Evolutionary conservation across 2,329 filamentous ascomycete genomes (phyloP), one percentile per base, ranked within the genome.

Genomic region (Hysterium pulicare): DNA sequence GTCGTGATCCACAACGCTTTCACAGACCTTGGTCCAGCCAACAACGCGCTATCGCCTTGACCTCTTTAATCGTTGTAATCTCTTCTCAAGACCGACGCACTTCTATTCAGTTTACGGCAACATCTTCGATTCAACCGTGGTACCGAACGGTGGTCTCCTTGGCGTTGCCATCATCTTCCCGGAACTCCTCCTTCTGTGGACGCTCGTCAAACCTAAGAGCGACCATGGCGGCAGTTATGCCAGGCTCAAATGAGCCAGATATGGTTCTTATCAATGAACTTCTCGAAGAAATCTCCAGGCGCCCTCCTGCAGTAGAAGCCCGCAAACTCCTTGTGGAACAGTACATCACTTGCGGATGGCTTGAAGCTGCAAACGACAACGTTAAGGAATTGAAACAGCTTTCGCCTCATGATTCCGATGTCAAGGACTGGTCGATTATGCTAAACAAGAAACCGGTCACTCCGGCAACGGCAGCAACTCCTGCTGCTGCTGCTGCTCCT

Each of bases 301-400:
- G 53, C 35, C 51, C 61, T 15, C 59, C 61, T 6, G 59, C 59
- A 7, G 48, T 64, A 24, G 36, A 33, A 17, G 55, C 59, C 5
- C 51, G 54, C 16, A 66, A 62, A 30, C 46, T 64, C 4, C 55
- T 66, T 3, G 45, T 57, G 3, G 58, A 64, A 39, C 62, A 64
- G 22, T 64, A 62, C 43, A 56, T 64, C 9, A 49, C 56, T 3
- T 45, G 58, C 7, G 59, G 60, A 19, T 64, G 61, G 61, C 47
- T 62, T 7, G 58, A 64, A n/a, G 59, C 60, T 21, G 62, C 61
- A 7, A 47, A 46, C 7, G 60, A 66, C 15, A 53, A 57, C 22
- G 49, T 55, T 11, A 56, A 54, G 16, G 55, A 59, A 22, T 49
- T 65, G 35, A 56, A 53, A 42, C 47, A 21, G 13, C 31, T 55